Conservation (phyloP, 331 rosid genomes). For the Quercus phellos region DNA sequence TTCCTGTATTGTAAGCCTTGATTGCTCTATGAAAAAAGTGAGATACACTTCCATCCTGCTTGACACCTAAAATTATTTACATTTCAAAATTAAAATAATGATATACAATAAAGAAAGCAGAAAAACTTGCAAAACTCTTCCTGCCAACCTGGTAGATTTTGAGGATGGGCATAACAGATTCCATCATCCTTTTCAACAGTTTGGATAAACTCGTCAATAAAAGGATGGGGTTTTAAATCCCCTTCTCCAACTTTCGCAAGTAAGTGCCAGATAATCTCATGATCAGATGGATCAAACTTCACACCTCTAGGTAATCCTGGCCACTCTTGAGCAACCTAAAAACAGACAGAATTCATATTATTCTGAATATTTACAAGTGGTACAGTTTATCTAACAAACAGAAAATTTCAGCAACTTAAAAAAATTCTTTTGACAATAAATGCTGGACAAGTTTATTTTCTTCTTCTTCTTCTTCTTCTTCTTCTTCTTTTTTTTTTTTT, state of each 20-base stretch:
- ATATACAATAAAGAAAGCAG: background rate
- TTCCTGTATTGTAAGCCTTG: conserved; percentile 89
- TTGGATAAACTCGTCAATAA: conserved; percentile 70
- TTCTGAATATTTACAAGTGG: background rate
- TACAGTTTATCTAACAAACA: background rate
- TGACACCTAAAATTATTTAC: conserved; percentile 49
- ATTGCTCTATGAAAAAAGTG: conserved; percentile 88
- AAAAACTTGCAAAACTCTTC: conserved; percentile 1
- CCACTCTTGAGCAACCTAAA: conserved; percentile 80
- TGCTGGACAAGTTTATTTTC: background rate
- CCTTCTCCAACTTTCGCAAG: conserved; percentile 64
- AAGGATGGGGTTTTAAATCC: conserved; percentile 60
- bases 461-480: background rate
- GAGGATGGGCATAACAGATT: conserved; percentile 85
- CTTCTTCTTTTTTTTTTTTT: background rate
- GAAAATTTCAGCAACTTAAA: background rate
- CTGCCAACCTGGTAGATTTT: conserved; percentile 66
- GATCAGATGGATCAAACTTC: conserved; percentile 95
- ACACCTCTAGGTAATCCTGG: conserved; percentile 96
- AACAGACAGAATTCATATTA: conserved; percentile 16
- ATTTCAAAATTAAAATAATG: background rate
- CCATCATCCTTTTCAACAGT: conserved; percentile 64
- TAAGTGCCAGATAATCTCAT: conserved; percentile 78
- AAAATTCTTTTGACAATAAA: background rate
- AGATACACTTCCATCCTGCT: conserved; percentile 82